phyloP scores from a whole-genome alignment of 257 asterid genomes.

The Gentiana macrophylla region DNA sequence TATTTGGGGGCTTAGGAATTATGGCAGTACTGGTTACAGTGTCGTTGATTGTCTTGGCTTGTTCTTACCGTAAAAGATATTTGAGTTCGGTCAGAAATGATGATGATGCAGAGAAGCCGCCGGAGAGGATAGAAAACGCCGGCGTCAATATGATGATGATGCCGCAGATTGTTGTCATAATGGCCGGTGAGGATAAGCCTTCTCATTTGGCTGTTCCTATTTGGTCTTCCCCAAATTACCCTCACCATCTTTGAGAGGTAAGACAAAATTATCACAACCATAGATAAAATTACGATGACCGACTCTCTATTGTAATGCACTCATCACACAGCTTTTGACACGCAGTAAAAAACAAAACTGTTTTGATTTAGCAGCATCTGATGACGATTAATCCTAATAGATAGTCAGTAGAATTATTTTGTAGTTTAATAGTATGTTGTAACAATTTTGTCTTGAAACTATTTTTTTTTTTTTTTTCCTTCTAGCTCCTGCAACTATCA shows the following conservation, averaged over 20 bases:
- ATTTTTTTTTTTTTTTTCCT: background rate
- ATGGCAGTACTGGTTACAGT: slow-evolving; percentile 26
- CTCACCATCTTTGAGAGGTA: background rate
- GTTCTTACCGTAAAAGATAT: slow-evolving; percentile 13
- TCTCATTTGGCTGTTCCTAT: slow-evolving; percentile 49
- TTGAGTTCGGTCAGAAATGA: background rate
- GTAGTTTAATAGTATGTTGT: too few species aligned
- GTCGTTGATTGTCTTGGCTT: slow-evolving; percentile 46
- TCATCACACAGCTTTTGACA: too few species aligned
- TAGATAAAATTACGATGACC: too few species aligned
- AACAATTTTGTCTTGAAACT: too few species aligned
- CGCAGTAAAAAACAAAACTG: too few species aligned
- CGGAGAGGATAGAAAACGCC: slow-evolving; percentile 8
- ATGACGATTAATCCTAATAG: too few species aligned
- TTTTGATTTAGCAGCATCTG: too few species aligned
- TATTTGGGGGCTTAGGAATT: slow-evolving; percentile 40
- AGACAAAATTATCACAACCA: too few species aligned
- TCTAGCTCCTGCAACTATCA: background rate
- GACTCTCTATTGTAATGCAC: too few species aligned
- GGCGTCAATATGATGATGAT: slow-evolving; percentile 8
- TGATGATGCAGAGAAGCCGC: slow-evolving; percentile 24
- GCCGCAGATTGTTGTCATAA: slow-evolving; percentile 56
- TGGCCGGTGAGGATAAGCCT: slow-evolving; percentile 79
- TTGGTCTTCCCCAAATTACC: slow-evolving; percentile 8
- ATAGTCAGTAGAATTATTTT: too few species aligned